Conservation (phyloP, 805 yeast species). For the Saturnispora quitensis region DNA sequence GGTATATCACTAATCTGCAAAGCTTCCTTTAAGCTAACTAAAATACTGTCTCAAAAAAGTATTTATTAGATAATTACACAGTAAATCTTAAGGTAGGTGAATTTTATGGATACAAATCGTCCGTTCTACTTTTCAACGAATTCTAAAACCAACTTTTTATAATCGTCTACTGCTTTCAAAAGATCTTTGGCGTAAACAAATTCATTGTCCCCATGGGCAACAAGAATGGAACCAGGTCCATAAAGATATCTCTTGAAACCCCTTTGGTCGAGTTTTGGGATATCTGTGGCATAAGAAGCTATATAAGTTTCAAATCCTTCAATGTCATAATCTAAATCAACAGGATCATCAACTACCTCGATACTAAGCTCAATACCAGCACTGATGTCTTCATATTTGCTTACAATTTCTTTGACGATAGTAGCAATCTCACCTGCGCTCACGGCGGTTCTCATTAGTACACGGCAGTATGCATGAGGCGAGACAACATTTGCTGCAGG, state of each 20-base stretch:
- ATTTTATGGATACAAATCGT: background rate
- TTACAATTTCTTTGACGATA: constrained; percentile 28
- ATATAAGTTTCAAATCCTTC: constrained; percentile 50
- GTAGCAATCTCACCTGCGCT: constrained; percentile 31
- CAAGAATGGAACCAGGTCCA: constrained; percentile 58
- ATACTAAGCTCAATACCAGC: constrained; percentile 11
- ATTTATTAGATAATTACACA: background rate
- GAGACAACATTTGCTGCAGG: constrained; percentile 62
- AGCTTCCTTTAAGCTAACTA: background rate
- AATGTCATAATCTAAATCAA: constrained; percentile 45
- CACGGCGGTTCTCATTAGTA: constrained; percentile 47
- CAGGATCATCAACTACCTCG: constrained; percentile 29
- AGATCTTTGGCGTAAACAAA: constrained; percentile 40
- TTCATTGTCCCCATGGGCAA: constrained; percentile 54
- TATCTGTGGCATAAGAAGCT: constrained; percentile 32
- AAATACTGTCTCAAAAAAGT: background rate
- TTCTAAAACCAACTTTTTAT: constrained; percentile 32
- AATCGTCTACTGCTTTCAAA: constrained; percentile 42
- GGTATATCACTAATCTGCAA: background rate
- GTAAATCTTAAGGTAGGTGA: background rate
- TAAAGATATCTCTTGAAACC: constrained; percentile 43
- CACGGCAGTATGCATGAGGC: constrained; percentile 41
- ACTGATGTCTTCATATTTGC: constrained; percentile 16
- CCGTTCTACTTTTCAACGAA: background rate
- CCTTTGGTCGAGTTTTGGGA: constrained; percentile 32